phyloP scores from a whole-genome alignment of 2,329 filamentous ascomycete genomes.

The Sporothrix dimorphospora region DNA sequence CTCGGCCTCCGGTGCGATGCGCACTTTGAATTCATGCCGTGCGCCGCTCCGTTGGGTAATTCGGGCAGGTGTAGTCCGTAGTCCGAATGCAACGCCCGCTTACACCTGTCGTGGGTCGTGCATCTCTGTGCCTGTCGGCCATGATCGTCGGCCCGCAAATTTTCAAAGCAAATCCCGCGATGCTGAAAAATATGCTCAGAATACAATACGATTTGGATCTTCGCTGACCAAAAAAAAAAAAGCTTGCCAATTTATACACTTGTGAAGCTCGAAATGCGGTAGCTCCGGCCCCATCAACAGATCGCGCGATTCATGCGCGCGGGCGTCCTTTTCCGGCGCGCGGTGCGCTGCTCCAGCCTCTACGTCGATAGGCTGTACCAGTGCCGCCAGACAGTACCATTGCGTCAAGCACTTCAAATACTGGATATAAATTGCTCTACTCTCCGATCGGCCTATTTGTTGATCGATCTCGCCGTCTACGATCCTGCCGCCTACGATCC shows the following conservation, averaged over 20 bases:
- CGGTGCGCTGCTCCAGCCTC: not conserved
- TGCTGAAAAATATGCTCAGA: not conserved
- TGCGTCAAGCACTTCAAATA: not conserved
- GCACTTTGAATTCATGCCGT: constrained; percentile 11
- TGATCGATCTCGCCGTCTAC: not conserved
- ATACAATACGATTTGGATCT: not conserved
- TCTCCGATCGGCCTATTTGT: not conserved
- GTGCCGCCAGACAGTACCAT: not conserved
- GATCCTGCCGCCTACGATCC: not conserved
- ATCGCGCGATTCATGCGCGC: not conserved
- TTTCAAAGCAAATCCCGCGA: constrained; percentile 9
- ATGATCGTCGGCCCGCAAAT: not conserved
- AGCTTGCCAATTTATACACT: not conserved
- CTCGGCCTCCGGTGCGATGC: not conserved
- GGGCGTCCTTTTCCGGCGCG: constrained; percentile 2
- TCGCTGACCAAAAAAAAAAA: not conserved
- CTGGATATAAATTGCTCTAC: not conserved
- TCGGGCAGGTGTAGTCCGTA: not conserved
- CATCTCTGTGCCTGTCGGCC: not conserved
- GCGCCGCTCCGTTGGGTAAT: not conserved
- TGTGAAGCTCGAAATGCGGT: not conserved
- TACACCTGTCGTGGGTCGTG: not conserved
- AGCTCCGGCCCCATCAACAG: not conserved
- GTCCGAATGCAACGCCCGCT: not conserved
- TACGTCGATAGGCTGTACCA: not conserved